phyloP scores from a whole-genome alignment of 768 basidiomycete genomes.

The Piloderma croceum region DNA sequence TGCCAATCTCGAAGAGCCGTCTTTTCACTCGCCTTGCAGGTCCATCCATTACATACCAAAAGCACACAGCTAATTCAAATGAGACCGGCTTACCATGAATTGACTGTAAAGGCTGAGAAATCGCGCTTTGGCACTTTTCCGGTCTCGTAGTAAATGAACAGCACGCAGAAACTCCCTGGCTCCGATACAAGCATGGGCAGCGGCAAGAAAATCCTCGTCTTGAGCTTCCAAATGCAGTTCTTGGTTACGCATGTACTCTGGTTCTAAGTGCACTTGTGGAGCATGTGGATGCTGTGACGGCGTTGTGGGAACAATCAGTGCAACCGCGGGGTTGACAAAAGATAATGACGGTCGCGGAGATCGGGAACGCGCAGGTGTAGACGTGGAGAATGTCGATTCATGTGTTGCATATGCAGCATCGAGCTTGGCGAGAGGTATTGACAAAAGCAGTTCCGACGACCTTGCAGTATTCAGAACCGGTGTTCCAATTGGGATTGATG shows the following conservation, averaged over 20 bases:
- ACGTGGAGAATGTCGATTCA: slow-evolving; percentile 45
- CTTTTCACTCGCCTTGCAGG: slow-evolving; percentile 85
- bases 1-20: slow-evolving; percentile 82
- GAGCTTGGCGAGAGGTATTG: slow-evolving; percentile 49
- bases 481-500: slow-evolving; percentile 7
- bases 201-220: slow-evolving; percentile 68
- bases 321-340: slow-evolving; percentile 34
- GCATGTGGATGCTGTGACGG: slow-evolving; percentile 32
- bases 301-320: slow-evolving; percentile 27
- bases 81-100: slow-evolving; percentile 87
- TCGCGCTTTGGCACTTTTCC: slow-evolving; percentile 62
- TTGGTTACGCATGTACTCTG: slow-evolving; percentile 28
- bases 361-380: slow-evolving; percentile 49
- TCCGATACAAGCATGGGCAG: slow-evolving; percentile 71
- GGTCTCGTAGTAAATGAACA: slow-evolving; percentile 55
- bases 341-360: slow-evolving; percentile 35
- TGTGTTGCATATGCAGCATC: slow-evolving; percentile 23
- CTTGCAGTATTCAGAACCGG: slow-evolving; percentile 35
- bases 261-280: slow-evolving; percentile 26
- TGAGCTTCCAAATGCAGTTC: slow-evolving; percentile 47
- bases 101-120: slow-evolving; percentile 79
- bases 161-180: slow-evolving; percentile 75
- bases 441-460: slow-evolving; percentile 71
- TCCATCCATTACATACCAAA: no score
- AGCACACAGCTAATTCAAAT: no score